A percentile compares a stretch with the other conserved stretches of the same genome.
These are phyloP conservation scores for Neofusicoccum kwambonambiense DNA, from an alignment of 2,329 filamentous ascomycete genomes.

Conservation along the genomic window DNA sequence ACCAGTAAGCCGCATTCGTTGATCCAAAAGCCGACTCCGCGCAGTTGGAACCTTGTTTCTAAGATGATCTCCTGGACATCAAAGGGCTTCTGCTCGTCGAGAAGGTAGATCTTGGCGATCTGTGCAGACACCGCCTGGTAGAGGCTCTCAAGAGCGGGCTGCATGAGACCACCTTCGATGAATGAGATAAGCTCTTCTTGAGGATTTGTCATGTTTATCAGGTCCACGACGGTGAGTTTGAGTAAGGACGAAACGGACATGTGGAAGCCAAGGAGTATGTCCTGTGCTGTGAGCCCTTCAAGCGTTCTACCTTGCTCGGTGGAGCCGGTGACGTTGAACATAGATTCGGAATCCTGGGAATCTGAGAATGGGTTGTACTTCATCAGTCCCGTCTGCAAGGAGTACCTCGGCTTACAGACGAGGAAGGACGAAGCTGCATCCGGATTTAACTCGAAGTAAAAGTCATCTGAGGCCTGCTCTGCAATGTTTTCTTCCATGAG, in stretches of 20 bases:
- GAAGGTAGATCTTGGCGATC: neutral
- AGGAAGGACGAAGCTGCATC: neutral
- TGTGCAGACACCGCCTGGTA: neutral
- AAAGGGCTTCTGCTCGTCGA: neutral
- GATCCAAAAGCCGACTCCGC: neutral
- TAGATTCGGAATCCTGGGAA: too few relatives aligned
- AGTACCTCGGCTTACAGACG: neutral
- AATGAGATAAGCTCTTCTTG: too few relatives aligned
- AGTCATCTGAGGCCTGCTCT: too few relatives aligned
- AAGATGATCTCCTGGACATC: neutral
- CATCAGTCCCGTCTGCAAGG: neutral
- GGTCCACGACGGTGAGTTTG: too few relatives aligned
- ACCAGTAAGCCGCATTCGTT: neutral
- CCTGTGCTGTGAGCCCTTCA: too few relatives aligned
- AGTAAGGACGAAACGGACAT: too few relatives aligned
- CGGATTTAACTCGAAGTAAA: too few relatives aligned
- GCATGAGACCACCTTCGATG: neutral
- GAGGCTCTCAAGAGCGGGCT: neutral
- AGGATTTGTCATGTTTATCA: too few relatives aligned
- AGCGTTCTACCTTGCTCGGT: too few relatives aligned
- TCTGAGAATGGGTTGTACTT: neutral
- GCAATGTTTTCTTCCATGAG: too few relatives aligned
- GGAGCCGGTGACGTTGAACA: too few relatives aligned
- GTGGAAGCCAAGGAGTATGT: too few relatives aligned
- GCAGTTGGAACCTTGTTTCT: neutral